Conservation (phyloP, 2,329 filamentous ascomycete species). For the Celoporthe dispersa region DNA sequence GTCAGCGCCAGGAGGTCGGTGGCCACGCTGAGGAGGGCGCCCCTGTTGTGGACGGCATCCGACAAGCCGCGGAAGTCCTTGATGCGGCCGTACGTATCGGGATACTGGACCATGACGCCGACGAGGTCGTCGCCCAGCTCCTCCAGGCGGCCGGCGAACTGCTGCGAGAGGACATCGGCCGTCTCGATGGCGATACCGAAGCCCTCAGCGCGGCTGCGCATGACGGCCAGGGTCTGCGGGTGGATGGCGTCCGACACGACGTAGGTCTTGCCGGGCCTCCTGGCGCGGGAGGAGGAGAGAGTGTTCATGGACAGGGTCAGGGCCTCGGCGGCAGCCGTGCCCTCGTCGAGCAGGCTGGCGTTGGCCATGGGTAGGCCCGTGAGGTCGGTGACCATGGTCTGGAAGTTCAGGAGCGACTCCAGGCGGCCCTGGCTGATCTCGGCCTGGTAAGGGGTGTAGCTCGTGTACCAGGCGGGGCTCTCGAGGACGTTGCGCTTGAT, state of each 20-base stretch:
- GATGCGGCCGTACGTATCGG: constrained; percentile 83
- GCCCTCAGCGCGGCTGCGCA: constrained; percentile 85
- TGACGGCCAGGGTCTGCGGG: constrained; percentile 82
- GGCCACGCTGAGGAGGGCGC: constrained; percentile 81
- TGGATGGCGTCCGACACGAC: constrained; percentile 83
- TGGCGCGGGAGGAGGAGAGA: constrained; percentile 72
- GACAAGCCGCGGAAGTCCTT: constrained; percentile 76
- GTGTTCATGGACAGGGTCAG: constrained; percentile 90
- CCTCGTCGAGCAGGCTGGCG: constrained; percentile 88
- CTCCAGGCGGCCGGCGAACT: constrained; percentile 66
- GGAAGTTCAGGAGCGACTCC: constrained; percentile 92
- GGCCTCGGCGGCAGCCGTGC: constrained; percentile 90
- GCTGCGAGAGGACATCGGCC: constrained; percentile 70
- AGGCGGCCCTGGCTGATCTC: constrained; percentile 95
- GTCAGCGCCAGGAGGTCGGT: constrained; percentile 90
- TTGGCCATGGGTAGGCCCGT: constrained; percentile 88
- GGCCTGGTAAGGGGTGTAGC: constrained; percentile 95
- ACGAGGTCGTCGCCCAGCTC: constrained; percentile 80
- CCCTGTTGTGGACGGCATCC: constrained; percentile 75
- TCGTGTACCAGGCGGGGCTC: constrained; percentile 96
- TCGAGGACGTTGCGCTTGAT: constrained; percentile 93
- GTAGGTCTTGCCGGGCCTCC: constrained; percentile 76
- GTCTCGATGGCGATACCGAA: constrained; percentile 82
- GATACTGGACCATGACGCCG: constrained; percentile 93
- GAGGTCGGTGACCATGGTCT: constrained; percentile 88